phyloP scores from a whole-genome alignment of 2,329 filamentous ascomycete genomes.

The Taxawa tesnikishii region DNA sequence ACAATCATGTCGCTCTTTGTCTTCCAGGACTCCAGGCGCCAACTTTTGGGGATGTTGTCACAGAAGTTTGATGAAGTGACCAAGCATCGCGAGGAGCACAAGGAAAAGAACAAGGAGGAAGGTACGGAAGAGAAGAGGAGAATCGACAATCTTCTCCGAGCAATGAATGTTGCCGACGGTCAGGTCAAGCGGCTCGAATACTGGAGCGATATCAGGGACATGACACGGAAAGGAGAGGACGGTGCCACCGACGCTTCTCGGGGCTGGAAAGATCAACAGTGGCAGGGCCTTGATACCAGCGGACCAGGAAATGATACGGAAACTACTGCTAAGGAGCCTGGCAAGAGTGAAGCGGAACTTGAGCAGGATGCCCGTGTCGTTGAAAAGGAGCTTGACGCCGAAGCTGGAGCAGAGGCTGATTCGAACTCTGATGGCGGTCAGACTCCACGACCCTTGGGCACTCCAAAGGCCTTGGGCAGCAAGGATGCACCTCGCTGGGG shows the following conservation, averaged over 20 bases:
- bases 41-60: constrained; percentile 58
- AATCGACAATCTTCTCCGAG: constrained; percentile 58
- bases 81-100: constrained; percentile 35
- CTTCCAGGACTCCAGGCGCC: constrained; percentile 75
- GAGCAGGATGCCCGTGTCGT: no score
- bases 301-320: constrained; percentile 13
- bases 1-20: constrained; percentile 78
- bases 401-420: no score
- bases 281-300: constrained; percentile 25
- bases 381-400: no score
- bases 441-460: no score
- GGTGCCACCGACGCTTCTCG: constrained; percentile 18
- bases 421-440: no score
- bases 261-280: constrained; percentile 21
- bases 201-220: constrained; percentile 58
- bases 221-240: constrained; percentile 25
- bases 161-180: constrained; percentile 63
- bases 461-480: no score
- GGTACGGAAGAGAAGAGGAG: constrained; percentile 37
- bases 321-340: constrained; percentile 8
- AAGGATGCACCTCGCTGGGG: no score
- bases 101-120: constrained; percentile 25
- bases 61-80: constrained; percentile 45
- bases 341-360: no score
- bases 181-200: constrained; percentile 74